Evolutionary conservation across 495 filamentous ascomycete genomes (phyloP).

Genomic region (Neurospora pannonica): DNA sequence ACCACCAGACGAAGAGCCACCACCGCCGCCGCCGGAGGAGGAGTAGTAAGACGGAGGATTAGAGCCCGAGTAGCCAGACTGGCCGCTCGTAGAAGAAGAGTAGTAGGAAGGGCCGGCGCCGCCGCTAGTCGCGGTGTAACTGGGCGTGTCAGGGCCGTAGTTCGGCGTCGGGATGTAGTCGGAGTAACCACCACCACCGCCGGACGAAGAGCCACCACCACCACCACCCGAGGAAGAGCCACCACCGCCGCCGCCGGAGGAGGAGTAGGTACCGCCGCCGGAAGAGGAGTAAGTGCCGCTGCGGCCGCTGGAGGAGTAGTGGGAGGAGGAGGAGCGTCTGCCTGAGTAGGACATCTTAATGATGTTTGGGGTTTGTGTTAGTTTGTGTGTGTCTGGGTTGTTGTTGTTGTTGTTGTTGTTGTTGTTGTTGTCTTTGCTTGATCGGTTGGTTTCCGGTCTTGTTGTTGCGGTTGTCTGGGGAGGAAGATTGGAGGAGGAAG

Average conservation of each 20-base stretch:
- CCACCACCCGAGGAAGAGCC: background rate
- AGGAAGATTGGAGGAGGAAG: background rate
- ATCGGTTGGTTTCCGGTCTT: background rate
- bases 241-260: background rate
- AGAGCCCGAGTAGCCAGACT: background rate
- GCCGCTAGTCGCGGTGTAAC: background rate
- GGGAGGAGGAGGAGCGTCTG: background rate
- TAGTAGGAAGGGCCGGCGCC: background rate
- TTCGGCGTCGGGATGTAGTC: background rate
- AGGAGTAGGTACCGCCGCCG: background rate
- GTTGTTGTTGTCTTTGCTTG: background rate
- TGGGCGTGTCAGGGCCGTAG: background rate
- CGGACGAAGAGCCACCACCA: background rate
- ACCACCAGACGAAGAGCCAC: background rate
- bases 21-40: background rate
- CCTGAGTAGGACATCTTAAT: background rate
- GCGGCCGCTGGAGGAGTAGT: background rate
- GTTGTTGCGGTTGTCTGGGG: background rate
- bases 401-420: background rate
- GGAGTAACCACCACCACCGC: background rate
- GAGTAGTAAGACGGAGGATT: background rate
- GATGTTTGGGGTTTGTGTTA: background rate
- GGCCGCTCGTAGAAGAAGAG: background rate
- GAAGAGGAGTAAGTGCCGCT: background rate
- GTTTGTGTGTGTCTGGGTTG: background rate